Evolutionary conservation across 345 rosid species (phyloP).

Genomic region (Boechera retrofracta): DNA sequence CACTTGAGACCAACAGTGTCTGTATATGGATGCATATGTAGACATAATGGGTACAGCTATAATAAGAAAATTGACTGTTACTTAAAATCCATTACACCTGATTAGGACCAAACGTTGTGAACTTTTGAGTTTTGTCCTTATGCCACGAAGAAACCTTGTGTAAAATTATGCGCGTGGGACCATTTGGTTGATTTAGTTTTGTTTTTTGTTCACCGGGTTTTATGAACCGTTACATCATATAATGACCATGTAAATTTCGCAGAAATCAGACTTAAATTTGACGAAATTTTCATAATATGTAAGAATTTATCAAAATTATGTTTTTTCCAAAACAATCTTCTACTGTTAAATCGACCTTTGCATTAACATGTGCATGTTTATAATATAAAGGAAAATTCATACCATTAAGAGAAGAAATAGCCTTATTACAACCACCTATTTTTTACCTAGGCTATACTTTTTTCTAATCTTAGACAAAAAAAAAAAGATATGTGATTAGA

Average conservation of each 20-base stretch:
- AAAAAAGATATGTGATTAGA: background rate
- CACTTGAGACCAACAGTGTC: slow-evolving; percentile 18
- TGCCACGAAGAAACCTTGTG: slow-evolving; percentile 36
- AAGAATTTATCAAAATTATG: background rate
- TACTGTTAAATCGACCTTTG: background rate
- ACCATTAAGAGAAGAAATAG: background rate
- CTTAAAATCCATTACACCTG: slow-evolving; percentile 30
- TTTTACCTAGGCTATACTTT: background rate
- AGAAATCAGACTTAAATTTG: slow-evolving; percentile 5
- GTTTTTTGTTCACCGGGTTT: slow-evolving; percentile 10
- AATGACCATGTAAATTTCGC: slow-evolving; percentile 30
- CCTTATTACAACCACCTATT: slow-evolving; percentile 10
- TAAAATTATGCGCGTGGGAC: slow-evolving; percentile 35
- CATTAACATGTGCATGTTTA: slow-evolving; percentile 5
- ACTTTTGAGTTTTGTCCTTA: slow-evolving; percentile 37
- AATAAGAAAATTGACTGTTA: slow-evolving; percentile 22
- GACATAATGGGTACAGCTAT: slow-evolving; percentile 34
- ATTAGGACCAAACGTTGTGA: slow-evolving; percentile 34
- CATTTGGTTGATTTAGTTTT: slow-evolving; percentile 14
- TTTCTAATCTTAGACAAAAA: background rate
- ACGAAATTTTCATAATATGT: slow-evolving; percentile 3
- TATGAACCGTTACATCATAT: slow-evolving; percentile 7
- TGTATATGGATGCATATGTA: slow-evolving; percentile 19
- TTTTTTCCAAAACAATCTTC: background rate
- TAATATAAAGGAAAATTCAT: background rate